Percentiles rank a stretch among this genome's conserved stretches.
Evolutionary conservation across 2,329 filamentous ascomycete species (phyloP).

Genomic region (Thielaviopsis ethacetica): DNA sequence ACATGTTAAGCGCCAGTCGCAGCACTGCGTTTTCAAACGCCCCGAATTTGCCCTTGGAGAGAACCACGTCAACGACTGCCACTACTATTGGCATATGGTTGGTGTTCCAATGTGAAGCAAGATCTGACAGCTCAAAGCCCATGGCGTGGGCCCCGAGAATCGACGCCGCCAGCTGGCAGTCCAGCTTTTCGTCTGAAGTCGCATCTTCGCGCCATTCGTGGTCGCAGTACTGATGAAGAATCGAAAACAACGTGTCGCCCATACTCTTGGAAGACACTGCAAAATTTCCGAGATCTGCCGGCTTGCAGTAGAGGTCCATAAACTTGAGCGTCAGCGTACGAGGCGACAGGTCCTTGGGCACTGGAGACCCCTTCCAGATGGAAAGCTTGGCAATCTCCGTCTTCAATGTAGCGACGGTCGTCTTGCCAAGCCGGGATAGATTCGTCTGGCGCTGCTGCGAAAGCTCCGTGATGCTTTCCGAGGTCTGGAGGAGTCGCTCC

Average conservation of each 20-base stretch:
- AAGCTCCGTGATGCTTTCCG: constrained; percentile 42
- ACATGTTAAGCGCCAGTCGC: constrained; percentile 67
- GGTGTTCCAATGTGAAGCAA: constrained; percentile 28
- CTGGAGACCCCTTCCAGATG: constrained; percentile 40
- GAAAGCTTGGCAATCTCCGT: constrained; percentile 32
- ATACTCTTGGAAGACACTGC: constrained; percentile 11
- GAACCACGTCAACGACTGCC: constrained; percentile 26
- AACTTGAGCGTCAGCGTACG: constrained; percentile 39
- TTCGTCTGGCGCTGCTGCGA: constrained; percentile 50
- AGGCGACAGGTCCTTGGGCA: constrained; percentile 38
- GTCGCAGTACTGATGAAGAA: constrained; percentile 10
- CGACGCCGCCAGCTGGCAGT: constrained; percentile 21
- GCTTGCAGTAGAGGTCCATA: constrained; percentile 11
- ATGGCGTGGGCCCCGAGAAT: constrained; percentile 39
- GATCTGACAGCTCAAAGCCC: constrained; percentile 26
- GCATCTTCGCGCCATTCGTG: constrained; percentile 10
- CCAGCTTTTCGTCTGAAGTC: constrained; percentile 9
- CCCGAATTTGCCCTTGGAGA: constrained; percentile 23
- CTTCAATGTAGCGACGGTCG: constrained; percentile 38
- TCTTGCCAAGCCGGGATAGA: constrained; percentile 48
- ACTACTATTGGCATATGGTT: constrained; percentile 36
- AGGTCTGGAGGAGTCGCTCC: constrained; percentile 32
- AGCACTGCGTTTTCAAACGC: constrained; percentile 34
- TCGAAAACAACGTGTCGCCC: constrained; percentile 13
- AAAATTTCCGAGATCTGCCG: constrained; percentile 8